Percentiles rank a stretch among this genome's conserved stretches.
Evolutionary conservation across 257 asterid genomes (phyloP).

Genomic region (Coffea eugenioides): DNA sequence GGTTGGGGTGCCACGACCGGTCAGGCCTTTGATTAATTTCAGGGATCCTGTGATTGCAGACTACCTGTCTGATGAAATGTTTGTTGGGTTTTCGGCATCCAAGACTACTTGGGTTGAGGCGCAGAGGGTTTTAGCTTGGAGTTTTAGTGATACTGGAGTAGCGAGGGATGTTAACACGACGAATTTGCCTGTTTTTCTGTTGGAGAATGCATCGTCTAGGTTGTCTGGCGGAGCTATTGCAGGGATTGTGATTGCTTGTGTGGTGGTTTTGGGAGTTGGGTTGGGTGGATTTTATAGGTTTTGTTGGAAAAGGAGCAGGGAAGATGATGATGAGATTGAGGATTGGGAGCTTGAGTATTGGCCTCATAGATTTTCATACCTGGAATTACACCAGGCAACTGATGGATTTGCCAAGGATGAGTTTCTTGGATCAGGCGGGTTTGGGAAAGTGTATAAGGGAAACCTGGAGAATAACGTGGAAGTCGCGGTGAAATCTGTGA

Average conservation of each 20-base stretch:
- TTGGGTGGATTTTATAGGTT: conserved; percentile 43
- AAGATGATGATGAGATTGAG: conserved; percentile 53
- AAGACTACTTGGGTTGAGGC: conserved; percentile 73
- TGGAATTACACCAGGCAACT: conserved; percentile 58
- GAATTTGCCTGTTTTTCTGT: conserved; percentile 52
- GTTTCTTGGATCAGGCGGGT: conserved; percentile 70
- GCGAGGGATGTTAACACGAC: conserved; percentile 72
- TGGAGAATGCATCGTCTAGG: conserved; percentile 29
- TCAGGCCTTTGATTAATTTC: conserved; percentile 38
- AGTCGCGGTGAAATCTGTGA: conserved; percentile 76
- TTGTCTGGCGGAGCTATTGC: conserved; percentile 50
- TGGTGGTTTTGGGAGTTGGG: conserved; percentile 21
- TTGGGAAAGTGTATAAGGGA: conserved; percentile 79
- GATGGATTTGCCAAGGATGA: conserved; percentile 49
- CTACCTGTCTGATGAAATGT: conserved; percentile 52
- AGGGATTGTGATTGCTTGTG: conserved; percentile 57
- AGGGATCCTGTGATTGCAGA: conserved; percentile 39
- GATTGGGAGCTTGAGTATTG: conserved; percentile 91
- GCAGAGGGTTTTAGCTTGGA: conserved; percentile 74
- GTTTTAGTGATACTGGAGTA: conserved; percentile 67
- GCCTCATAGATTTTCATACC: conserved; percentile 76
- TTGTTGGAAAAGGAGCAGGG: conserved; percentile 48
- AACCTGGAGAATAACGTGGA: conserved; percentile 43
- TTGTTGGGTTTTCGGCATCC: conserved; percentile 75
- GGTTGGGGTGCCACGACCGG: conserved; percentile 55